Base-by-base conservation (phyloP, 1,139 yeast species). In the Zhuliangozyma parablackwelliae region DNA sequence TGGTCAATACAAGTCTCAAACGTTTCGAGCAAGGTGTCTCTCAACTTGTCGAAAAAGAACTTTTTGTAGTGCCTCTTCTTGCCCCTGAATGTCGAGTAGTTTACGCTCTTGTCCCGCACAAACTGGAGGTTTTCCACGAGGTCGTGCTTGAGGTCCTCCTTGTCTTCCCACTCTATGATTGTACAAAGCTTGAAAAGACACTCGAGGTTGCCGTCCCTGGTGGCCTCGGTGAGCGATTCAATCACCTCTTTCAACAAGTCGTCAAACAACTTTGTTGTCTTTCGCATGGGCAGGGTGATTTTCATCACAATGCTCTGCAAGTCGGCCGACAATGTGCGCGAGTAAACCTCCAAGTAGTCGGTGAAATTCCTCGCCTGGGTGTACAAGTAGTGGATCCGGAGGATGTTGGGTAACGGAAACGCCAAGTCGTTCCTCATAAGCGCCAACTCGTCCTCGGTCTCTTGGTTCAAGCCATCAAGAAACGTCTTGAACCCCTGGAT, bases 101-200 rank as follows among this genome's bases (percentile, higher is more conserved):
- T 53, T 10, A 56, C 43, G 33, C 53, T 53, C 7, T 41, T 46
- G 3, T 41, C 30, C 20, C 43, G 49, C 37, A 44, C 51, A 45
- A 62, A 57, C 38, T 54, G 56, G 32, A 81, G 65, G 35, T 69
- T 70, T 31, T 68, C 59, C 41, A 76, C 63, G n/a, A 83, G 65
- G 8, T 64, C 55, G 26, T 80, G 68, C 48, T 81, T 80, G 42
- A 80, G 57, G 51, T 92, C 98, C 50, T 85, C 89, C 29, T 74
- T 69, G 45, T 84, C 85, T 56, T 94, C 99, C 46, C 67, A 73
- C 44, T 89, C 95, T 30, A 94, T 70, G 24, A 94, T 75, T 47
- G 86, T 83, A 29, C 89, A 79, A 33, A 86, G 58, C 39, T 92
- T 78, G 32, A 80, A 82, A 1, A 87, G 80, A 45, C 89, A 64